Evolutionary conservation across 2,329 filamentous ascomycete species (phyloP).

Genomic region (Paracoccidioides lutzii): DNA sequence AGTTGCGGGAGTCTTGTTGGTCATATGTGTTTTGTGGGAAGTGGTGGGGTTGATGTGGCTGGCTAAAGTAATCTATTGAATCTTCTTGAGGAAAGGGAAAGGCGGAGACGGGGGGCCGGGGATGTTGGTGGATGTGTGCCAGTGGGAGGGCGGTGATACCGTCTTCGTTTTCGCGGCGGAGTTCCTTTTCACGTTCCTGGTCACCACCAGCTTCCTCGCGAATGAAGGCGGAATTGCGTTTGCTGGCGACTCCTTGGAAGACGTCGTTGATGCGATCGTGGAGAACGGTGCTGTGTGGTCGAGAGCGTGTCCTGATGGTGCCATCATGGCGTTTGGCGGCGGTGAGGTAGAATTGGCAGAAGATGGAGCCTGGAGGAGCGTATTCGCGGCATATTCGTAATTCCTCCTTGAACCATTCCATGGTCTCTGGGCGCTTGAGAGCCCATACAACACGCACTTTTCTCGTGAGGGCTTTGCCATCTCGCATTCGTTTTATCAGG

Average conservation of each 20-base stretch:
- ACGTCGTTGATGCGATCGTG: constrained; percentile 82
- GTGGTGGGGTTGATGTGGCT: not conserved
- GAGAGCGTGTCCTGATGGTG: constrained; percentile 33
- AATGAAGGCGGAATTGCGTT: constrained; percentile 74
- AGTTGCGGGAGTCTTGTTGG: constrained; percentile 29
- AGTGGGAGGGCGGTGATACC: constrained; percentile 68
- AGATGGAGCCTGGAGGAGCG: constrained; percentile 75
- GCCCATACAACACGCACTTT: constrained; percentile 91
- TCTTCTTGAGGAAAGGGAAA: not conserved
- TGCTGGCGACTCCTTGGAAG: constrained; percentile 73
- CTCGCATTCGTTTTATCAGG: constrained; percentile 91
- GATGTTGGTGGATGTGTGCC: constrained; percentile 16
- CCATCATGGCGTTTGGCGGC: constrained; percentile 47
- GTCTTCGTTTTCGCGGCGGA: constrained; percentile 73
- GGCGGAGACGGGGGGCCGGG: not conserved
- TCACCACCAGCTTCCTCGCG: constrained; percentile 62
- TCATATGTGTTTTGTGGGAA: not conserved
- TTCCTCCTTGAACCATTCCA: constrained; percentile 97
- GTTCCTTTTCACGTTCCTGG: constrained; percentile 61
- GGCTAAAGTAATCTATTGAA: constrained; percentile 1
- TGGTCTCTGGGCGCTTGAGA: constrained; percentile 75
- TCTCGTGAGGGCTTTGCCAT: constrained; percentile 84
- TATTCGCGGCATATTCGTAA: constrained; percentile 80
- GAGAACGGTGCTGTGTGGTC: constrained; percentile 59
- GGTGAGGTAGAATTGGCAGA: constrained; percentile 91